Base-by-base conservation (phyloP, 116 monocot genomes). In the Cymodocea nodosa region DNA sequence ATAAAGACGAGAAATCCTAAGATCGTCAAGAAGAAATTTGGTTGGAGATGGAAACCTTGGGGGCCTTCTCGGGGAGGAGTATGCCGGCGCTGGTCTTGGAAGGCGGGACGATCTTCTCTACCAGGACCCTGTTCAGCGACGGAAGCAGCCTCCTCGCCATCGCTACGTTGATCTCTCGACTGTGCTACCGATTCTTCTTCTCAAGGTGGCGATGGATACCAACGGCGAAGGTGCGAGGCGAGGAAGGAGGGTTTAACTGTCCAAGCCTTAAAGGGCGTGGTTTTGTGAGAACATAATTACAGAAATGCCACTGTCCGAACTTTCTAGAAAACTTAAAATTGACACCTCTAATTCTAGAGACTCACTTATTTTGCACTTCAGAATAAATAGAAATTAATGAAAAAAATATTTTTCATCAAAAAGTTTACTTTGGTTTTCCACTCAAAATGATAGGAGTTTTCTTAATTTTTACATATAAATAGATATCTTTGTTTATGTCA, bases 51-150 rank as follows among this genome's bases (percentile, higher is more conserved):
- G 24, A 15, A 25, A 80, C 80, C 81, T 81, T 71, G 52, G 71
- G 12, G 53, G 71, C 65, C 39, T 80, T 84, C 74, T 80, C 74
- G 23, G 80, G 80, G 39, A 84, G 80, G 39, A 84, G 71, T 60
- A 84, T 80, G 34, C 84, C 74, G 3, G 71, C 68, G 60, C 17
- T 68, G 49, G 80, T 84, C 80, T 80, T 84, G 49, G 84, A 77
- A 0, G 80, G 80, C 14, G 84, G 84, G 20, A 84, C 65, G 49
- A 80, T 68, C 74, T 84, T 84, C 77, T 84, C 80, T 12, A 84
- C 74, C 61, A 80, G 66, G 58, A 84, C 23, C 23, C 84, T 54
- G 52, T 84, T 84, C 59, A 80, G 12, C 19, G 74, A 56, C 0
- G 80, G 84, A 19, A 80, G 71, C 55, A 84, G 50, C 15, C 80